These are phyloP conservation scores for Kluyveromyces nonfermentans DNA, from an alignment of 805 yeast genomes.

Conservation along the genomic window DNA sequence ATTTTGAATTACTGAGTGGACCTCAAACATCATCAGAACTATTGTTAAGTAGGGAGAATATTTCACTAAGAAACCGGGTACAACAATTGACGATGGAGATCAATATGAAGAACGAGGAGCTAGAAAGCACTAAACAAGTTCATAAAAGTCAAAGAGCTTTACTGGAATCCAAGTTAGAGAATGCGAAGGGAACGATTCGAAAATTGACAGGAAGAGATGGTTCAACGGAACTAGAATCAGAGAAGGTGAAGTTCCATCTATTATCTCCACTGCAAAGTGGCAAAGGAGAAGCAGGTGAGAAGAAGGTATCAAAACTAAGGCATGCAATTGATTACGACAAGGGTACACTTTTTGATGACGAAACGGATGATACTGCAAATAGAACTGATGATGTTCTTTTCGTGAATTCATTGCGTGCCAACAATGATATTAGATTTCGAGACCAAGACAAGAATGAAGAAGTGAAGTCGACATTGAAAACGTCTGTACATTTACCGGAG, in stretches of 20 bases:
- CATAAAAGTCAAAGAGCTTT: slow-evolving; percentile 29
- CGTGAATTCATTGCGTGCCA: slow-evolving; percentile 12
- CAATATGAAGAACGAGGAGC: slow-evolving; percentile 21
- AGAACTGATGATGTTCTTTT: slow-evolving; percentile 13
- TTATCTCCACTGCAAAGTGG: slow-evolving; percentile 15
- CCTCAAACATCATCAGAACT: slow-evolving; percentile 3
- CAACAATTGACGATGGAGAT: slow-evolving; percentile 28
- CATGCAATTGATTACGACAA: slow-evolving; percentile 17
- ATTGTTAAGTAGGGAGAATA: slow-evolving; percentile 24
- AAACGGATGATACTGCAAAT: slow-evolving; percentile 11
- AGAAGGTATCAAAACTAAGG: slow-evolving; percentile 14
- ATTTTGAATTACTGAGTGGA: slow-evolving; percentile 5
- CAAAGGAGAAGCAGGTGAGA: slow-evolving; percentile 5
- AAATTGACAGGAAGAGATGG: slow-evolving; percentile 13
- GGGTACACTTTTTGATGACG: slow-evolving; percentile 14
- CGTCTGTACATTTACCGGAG: background rate
- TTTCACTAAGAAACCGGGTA: slow-evolving; percentile 29
- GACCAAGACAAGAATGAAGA: slow-evolving; percentile 5
- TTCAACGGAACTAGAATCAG: slow-evolving; percentile 2
- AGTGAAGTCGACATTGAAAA: slow-evolving; percentile 4
- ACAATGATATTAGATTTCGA: slow-evolving; percentile 1
- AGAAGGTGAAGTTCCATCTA: slow-evolving; percentile 15
- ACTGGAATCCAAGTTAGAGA: slow-evolving; percentile 29
- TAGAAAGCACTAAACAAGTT: slow-evolving; percentile 25
- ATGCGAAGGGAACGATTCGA: slow-evolving; percentile 26